phyloP scores from a whole-genome alignment of 1,284 basidiomycete genomes.

The Boletus hoseneyae region DNA sequence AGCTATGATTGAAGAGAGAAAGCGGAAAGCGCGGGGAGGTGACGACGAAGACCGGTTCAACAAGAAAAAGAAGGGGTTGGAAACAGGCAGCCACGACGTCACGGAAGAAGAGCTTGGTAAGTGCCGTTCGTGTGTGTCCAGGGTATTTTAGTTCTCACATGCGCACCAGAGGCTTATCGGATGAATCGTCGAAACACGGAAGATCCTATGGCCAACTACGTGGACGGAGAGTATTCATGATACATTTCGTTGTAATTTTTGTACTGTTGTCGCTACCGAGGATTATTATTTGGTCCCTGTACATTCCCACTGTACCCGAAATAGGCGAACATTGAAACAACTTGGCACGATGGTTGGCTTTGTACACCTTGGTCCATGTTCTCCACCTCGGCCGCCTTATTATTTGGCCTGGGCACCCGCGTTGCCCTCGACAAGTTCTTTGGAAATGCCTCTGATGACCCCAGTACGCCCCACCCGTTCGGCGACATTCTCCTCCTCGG shows the following conservation, averaged over 20 bases:
- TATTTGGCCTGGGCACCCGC: slow-evolving; percentile 63
- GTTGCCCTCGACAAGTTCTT: slow-evolving; percentile 59
- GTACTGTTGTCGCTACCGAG: background rate
- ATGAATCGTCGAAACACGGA: slow-evolving; percentile 68
- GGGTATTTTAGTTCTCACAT: slow-evolving; percentile 12
- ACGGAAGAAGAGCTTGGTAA: slow-evolving; percentile 90
- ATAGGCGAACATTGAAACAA: slow-evolving; percentile 23
- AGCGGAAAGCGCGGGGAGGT: slow-evolving; percentile 61
- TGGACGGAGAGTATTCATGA: slow-evolving; percentile 48
- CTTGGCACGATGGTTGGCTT: slow-evolving; percentile 17
- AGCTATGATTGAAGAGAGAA: slow-evolving; percentile 78
- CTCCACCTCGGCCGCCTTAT: slow-evolving; percentile 42
- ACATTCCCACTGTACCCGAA: slow-evolving; percentile 33
- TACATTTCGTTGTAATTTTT: background rate
- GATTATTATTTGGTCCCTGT: slow-evolving; percentile 28
- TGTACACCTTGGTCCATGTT: slow-evolving; percentile 36
- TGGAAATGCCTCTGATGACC: slow-evolving; percentile 36
- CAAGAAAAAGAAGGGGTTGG: slow-evolving; percentile 56
- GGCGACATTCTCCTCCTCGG: slow-evolving; percentile 64
- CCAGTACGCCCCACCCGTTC: slow-evolving; percentile 38
- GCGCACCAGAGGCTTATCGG: slow-evolving; percentile 73
- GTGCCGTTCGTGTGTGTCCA: slow-evolving; percentile 28
- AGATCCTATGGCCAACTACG: slow-evolving; percentile 88
- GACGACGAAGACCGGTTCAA: slow-evolving; percentile 56
- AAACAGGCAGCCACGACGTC: slow-evolving; percentile 63